Evolutionary conservation across 768 basidiomycete genomes (phyloP), one percentile per base, ranked within the genome.

Genomic region (Lenzites betulinus): DNA sequence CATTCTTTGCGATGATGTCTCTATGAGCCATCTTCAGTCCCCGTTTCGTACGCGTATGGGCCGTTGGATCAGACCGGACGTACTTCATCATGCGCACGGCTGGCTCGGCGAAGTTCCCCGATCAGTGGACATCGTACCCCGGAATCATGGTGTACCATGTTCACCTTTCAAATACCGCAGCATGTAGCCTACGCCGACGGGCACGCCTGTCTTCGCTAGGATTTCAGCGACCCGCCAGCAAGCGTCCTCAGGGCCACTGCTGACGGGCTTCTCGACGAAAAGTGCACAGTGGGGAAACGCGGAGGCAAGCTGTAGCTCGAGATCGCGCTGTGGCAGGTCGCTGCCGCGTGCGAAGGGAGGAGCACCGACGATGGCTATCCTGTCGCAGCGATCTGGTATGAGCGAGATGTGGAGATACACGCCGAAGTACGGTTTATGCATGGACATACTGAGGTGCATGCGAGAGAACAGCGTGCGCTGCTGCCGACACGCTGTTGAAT

Each of bases 1-100:
- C 73, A 71, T 82, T 81, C 51, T 81, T 78, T 63, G 74, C 70
- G 68, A 83, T 80, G 66, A 81, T 81, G n/a, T 49, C 8, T 43
- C 67, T 68, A 36, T n/a, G 11, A 2, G n/a, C 39, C 9, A 23
- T 15, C 7, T 28, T 25, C 16, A 51, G 51, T 2, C 13, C 18
- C 9, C 38, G 1, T 2, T 12, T 1, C 38, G 7, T 13, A 39
- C 50, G 52, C n/a, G n/a, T n/a, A 6, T 22, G n/a, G 26, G n/a
- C 51, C 3, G 15, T 13, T 13, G 6, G 26, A 4, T 18, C 15
- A 25, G 7, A 3, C 28, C 6, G 13, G 2, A 59, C 64, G 7
- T 16, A 66, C 73, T 78, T 78, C 76, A 81, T 80, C 70, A 74
- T 76, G 65, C 80, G 79, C 3, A 82, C 80, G 58, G 77, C 79